Evolutionary conservation across 495 filamentous ascomycete genomes (phyloP), one percentile per base, ranked within the genome.

Genomic region (Pyronema omphalodes): DNA sequence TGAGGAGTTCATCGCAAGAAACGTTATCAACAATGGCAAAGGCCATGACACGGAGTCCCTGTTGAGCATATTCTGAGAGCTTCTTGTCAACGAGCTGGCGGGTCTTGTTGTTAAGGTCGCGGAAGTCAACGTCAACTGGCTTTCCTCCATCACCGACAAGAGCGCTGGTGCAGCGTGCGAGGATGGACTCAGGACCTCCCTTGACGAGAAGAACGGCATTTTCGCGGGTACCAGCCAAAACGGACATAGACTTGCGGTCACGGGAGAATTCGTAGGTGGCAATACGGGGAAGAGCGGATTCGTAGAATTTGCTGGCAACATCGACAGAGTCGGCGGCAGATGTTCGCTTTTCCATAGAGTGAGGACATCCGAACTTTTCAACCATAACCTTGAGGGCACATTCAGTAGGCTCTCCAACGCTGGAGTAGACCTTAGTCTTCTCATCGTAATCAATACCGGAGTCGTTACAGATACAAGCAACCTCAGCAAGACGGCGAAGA

Each of bases 171-270:
- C 93, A 99, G 41, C 93, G 84, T 45, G 93, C 91, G 48, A 96
- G 74, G 57, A 96, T 78, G 7, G 86, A 83, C 68, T 99, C 93
- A 9, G 93, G 93, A 9, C 93, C 93, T 57, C 93, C 93, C 69
- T 99, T 99, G 55, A 96, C 91, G 19, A 99, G 77, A 11, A 99
- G 80, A 64, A 81, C 83, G 67, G 89, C 76, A 36, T 78, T 66
- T 41, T 72, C 73, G 45, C 73, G 77, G 44, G 75, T 70, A 51
- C 82, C 79, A 46, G 91, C 83, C 14, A 95, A 76, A 33, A 96
- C 93, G 23, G 93, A 99, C 93, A 99, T 99, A 66, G 93, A 96
- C 75, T 99, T 99, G 17, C 93, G 77, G 67, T 96, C 93, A 63
- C 93, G 81, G 5, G 93, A 96, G 69, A 99, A 99, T 66, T 99